Evolutionary conservation across 345 rosid species (phyloP), one percentile per base, ranked within the genome.

Genomic region (Mallotus nudiflorus): DNA sequence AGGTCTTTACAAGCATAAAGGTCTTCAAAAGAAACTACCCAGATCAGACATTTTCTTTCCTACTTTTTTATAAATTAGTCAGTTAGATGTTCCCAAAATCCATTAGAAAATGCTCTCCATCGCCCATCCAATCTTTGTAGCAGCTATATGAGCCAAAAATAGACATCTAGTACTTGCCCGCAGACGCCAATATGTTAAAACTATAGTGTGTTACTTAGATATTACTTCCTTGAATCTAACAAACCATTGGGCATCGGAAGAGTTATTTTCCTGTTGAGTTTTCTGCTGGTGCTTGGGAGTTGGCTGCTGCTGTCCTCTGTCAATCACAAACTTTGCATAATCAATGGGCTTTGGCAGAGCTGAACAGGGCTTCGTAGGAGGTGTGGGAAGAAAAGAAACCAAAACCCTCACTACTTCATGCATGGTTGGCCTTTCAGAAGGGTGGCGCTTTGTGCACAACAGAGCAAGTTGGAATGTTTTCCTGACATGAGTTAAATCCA

Each of bases 361-460:
- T 0, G 79, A 46, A 44, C 70, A 56, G 2, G 72, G 65, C 71
- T 94, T 94, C 0, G 73, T 6, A 0, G 83, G 82, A 28, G 79
- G 79, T 19, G 85, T 63, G 39, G 98, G 97, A 18, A 90, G 75
- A 24, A 92, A 83, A 11, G 97, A 85, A 37, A 84, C 77, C 68
- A 95, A 64, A 58, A 89, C 92, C 67, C 91, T 82, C 0, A 89
- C 86, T 13, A 95, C 98, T 57, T 92, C 97, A 18, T 86, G 93
- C 99, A 95, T 95, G 20, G 92, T 85, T 2, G 99, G 99, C 49
- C 98, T 80, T 73, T 90, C 97, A 0, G 84, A 83, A 11, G 96
- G 94, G 62, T 82, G 66, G 14, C 77, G 82, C 82, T 90, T 90
- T 0, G 98, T 82, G 81, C 99, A 95, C 40, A 92, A 61, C 45